These are phyloP conservation scores for Suhomyces panamericanus DNA, from an alignment of 1,139 yeast species.

Conservation along the genomic window DNA sequence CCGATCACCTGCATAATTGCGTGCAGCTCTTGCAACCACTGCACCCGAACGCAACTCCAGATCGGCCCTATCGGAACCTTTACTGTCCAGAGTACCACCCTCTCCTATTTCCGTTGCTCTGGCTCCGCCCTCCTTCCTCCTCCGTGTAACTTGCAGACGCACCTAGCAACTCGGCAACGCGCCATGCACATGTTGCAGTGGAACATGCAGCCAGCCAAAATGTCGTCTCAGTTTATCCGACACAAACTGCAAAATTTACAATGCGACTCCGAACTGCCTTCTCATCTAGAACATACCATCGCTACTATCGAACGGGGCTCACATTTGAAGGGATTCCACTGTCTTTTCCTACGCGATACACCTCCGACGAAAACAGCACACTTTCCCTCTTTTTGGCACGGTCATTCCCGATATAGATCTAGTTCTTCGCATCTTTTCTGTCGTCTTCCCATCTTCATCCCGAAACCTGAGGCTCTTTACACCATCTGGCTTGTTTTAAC, in stretches of 20 bases:
- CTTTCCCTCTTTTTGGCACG: too few species aligned
- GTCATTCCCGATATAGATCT: too few species aligned
- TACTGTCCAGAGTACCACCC: neutral
- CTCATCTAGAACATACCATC: neutral
- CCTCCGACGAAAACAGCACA: too few species aligned
- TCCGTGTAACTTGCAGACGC: neutral
- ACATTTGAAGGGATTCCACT: too few species aligned
- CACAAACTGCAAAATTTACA: neutral
- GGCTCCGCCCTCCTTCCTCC: neutral
- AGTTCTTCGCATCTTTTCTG: too few species aligned
- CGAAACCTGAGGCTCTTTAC: too few species aligned
- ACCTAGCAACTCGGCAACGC: neutral
- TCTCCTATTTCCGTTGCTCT: neutral
- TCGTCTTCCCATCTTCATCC: too few species aligned
- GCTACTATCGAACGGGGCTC: neutral
- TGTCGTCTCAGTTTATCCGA: slow-evolving; percentile 1
- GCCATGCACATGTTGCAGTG: neutral
- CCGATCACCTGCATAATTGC: neutral
- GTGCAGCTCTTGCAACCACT: neutral
- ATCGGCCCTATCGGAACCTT: too few species aligned
- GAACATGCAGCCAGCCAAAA: neutral
- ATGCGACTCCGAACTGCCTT: neutral
- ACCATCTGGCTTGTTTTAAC: too few species aligned
- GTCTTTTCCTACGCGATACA: too few species aligned
- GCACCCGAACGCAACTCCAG: neutral